A percentile compares a stretch with the other conserved stretches of the same genome.
phyloP scores from a whole-genome alignment of 352 stramenopile genomes.

The Phytopythium oedochilum region DNA sequence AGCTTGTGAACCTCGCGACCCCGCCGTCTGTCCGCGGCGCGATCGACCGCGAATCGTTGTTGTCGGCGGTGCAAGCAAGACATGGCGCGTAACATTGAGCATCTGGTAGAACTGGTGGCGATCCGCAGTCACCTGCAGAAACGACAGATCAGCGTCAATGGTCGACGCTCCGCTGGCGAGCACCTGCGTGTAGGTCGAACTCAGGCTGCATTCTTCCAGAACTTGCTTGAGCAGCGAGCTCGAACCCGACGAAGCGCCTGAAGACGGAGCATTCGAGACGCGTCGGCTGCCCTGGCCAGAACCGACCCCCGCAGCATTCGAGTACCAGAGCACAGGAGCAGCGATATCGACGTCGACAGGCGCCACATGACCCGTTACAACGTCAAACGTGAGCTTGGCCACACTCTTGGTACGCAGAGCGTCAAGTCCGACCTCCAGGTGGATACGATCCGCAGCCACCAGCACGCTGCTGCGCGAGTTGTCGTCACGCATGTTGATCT shows the following conservation, averaged over 20 bases:
- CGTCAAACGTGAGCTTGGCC: constrained; percentile 55
- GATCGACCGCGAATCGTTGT: constrained; percentile 28
- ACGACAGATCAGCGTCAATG: constrained; percentile 63
- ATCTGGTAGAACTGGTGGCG: constrained; percentile 82
- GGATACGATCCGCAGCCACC: constrained; percentile 70
- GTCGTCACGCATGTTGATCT: constrained; percentile 79
- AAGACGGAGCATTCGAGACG: neutral
- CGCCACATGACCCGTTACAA: constrained; percentile 64
- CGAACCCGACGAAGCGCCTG: constrained; percentile 12
- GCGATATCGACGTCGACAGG: constrained; percentile 76
- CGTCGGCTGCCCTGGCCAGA: neutral
- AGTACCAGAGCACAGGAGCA: constrained; percentile 70
- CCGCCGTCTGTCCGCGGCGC: constrained; percentile 15
- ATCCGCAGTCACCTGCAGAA: constrained; percentile 67
- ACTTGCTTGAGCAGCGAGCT: constrained; percentile 59
- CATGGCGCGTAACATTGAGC: constrained; percentile 68
- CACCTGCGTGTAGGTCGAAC: constrained; percentile 47
- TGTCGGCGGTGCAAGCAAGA: constrained; percentile 63
- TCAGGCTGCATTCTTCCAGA: constrained; percentile 75
- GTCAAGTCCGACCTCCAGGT: constrained; percentile 66
- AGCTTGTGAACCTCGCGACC: constrained; percentile 3
- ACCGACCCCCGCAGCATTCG: constrained; percentile 11
- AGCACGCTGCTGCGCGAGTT: constrained; percentile 59
- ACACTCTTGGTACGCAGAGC: constrained; percentile 36
- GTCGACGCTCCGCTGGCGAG: constrained; percentile 32